Base-by-base conservation (phyloP, 257 asterid genomes). In the Nicotiana tabacum region DNA sequence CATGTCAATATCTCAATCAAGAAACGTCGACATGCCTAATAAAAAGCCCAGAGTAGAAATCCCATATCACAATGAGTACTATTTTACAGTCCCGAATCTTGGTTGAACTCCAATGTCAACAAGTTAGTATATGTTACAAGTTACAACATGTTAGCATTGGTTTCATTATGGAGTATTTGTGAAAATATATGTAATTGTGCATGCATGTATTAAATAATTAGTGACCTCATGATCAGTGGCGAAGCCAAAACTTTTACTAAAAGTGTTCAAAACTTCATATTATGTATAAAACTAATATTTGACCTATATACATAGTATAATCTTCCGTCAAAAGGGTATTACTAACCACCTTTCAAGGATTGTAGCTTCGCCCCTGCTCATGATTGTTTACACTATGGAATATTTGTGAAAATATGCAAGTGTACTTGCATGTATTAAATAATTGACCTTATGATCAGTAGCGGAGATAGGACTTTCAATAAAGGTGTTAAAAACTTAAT, bases 31-130 rank as follows among this genome's bases (percentile, higher is more conserved):
- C 61, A 57, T 88, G 57, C 86, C 96, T 66, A 79, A 92, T 89
- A 94, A 91, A 92, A 94, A 89, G 88, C 92, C 97, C 4, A 88
- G 98, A 74, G 80, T 91, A 4, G 97, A 90, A 72, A 60, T 83
- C 58, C 89, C 80, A 8, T 92, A 89, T 11, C 97, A 92, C 6
- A 91, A 94, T 32, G 98, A 92, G 87, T 89, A 39, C 48, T 6
- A 64, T 39, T 92, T 91, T 89, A 91, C 91, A 0, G 96, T 94
- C 55, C 99, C 97, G 56, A 96, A 95, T 91, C 97, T 95, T 83
- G 95, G 98, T 83, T 95, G 89, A 92, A 79, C 80, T 74, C 58
- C 29, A 58, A 46, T 3, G 37, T 58, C 66, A 10, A 35, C 21
- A 60, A 48, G 46, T n/a, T 60, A 57, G 24, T 57, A 5, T 57